Percentiles rank a stretch among this genome's conserved stretches.
Evolutionary conservation across 2,329 filamentous ascomycete genomes (phyloP).

Genomic region (Penicillium expansum): DNA sequence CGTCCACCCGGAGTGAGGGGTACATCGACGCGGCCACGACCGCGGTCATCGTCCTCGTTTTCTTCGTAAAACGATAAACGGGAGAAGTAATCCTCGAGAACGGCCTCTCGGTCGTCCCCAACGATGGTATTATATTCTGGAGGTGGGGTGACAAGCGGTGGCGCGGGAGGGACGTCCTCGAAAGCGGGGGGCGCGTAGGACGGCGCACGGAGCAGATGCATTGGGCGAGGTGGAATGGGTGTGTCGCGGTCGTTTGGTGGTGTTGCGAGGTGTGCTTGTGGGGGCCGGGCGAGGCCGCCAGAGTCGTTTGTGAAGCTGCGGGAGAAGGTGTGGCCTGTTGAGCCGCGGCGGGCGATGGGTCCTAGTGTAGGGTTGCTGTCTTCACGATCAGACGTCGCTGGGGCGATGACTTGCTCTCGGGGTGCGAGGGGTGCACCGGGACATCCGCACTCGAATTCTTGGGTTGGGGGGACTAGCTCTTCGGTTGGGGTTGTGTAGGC

Average conservation of each 20-base stretch:
- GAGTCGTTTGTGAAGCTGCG: constrained; percentile 42
- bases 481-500: constrained; percentile 65
- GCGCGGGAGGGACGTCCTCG: constrained; percentile 74
- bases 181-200: constrained; percentile 88
- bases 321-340: constrained; percentile 22
- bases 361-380: constrained; percentile 24
- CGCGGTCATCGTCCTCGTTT: constrained; percentile 53
- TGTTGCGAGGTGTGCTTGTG: constrained; percentile 49
- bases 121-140: constrained; percentile 81
- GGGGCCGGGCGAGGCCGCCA: constrained; percentile 46
- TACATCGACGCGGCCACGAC: constrained; percentile 51
- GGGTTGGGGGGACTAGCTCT: constrained; percentile 52
- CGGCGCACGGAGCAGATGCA: constrained; percentile 77
- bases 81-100: constrained; percentile 81
- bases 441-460: constrained; percentile 62
- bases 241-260: constrained; percentile 47
- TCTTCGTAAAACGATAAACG: constrained; percentile 69
- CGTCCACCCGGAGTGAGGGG: constrained; percentile 63
- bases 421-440: constrained; percentile 58
- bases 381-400: constrained; percentile 28
- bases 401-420: constrained; percentile 22
- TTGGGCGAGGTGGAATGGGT: constrained; percentile 60
- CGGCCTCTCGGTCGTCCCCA: constrained; percentile 63
- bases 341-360: constrained; percentile 18
- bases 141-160: constrained; percentile 73